Conservation (phyloP, 1,284 basidiomycete genomes). For the Leccinum olivaceoglutinosum region DNA sequence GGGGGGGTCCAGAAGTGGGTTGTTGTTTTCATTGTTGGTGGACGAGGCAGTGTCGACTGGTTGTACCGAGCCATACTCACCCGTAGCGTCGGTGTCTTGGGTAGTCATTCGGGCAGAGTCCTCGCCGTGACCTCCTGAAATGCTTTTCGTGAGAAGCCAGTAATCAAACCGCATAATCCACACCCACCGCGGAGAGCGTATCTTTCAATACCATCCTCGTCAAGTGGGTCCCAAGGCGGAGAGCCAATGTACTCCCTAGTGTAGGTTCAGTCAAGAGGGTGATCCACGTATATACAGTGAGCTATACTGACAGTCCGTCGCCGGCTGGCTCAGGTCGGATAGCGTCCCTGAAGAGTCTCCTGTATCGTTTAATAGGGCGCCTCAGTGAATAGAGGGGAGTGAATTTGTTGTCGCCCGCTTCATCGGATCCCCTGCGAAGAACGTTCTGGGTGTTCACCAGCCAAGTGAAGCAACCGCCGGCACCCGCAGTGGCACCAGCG, state of each 20-base stretch:
- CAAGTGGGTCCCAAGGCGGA: slow-evolving; percentile 26
- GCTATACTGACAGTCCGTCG: slow-evolving; percentile 19
- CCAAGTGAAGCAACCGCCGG: slow-evolving; percentile 9
- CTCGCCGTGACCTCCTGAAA: slow-evolving; percentile 7
- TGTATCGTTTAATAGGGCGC: slow-evolving; percentile 15
- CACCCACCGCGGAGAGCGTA: slow-evolving; percentile 6
- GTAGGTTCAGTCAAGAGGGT: not conserved
- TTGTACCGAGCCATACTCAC: slow-evolving; percentile 21
- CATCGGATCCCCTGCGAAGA: slow-evolving; percentile 14
- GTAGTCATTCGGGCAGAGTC: slow-evolving; percentile 2
- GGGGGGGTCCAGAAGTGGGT: slow-evolving; percentile 4
- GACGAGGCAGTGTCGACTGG: slow-evolving; percentile 7
- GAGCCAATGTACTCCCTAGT: slow-evolving; percentile 19
- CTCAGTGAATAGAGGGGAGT: slow-evolving; percentile 23
- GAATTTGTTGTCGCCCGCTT: slow-evolving; percentile 10
- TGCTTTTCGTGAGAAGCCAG: slow-evolving; percentile 1
- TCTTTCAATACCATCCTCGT: slow-evolving; percentile 21
- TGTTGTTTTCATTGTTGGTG: slow-evolving; percentile 5
- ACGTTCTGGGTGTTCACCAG: slow-evolving; percentile 10
- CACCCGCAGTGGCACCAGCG: not conserved
- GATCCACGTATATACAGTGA: not conserved
- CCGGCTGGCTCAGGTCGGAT: slow-evolving; percentile 12
- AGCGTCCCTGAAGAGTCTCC: slow-evolving; percentile 18
- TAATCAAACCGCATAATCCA: not conserved
- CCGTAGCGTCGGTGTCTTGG: slow-evolving; percentile 12